Base-by-base conservation (phyloP, 495 filamentous ascomycete species). In the Parachaetomium inaequale region DNA sequence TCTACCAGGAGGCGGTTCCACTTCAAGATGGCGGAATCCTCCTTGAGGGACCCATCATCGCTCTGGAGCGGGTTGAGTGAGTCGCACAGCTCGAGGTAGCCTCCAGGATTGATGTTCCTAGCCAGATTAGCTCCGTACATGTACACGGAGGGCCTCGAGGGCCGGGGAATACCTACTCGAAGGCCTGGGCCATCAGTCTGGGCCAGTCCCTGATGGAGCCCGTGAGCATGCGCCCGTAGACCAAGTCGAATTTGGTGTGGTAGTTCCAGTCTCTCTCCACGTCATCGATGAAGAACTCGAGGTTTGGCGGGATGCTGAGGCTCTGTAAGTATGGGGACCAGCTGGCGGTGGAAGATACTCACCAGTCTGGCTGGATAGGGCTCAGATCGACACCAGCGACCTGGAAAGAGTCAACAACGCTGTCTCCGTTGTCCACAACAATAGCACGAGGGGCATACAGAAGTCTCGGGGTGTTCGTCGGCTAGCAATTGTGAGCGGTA, bases 331-430 rank as follows among this genome's bases (percentile, higher is more conserved):
- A 40, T 40, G 3, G 34, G 8, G 4, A 40, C 10, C 14, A 17
- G 14, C 14, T 15, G 4, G 36, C 7, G 40, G n/a, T 21, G 40
- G 17, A 7, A n/a, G 23, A 40, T 14, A 66, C 63, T 28, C 59
- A 72, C 68, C 57, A 71, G 19, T 53, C 54, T 6, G 72, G 71
- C 60, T 75, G 69, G 11, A 66, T 69, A 10, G 70, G 65, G 26
- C 63, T 67, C n/a, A 76, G 32, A 56, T 85, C 83, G 12, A 80
- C 78, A n/a, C 84, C 85, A 26, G 81, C 77, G n/a, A 87, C 76
- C 34, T 76, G 45, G 8, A 6, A 26, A 43, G 21, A 47, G 45
- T 26, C 21, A 47, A 26, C 36, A 40, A 40, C 5, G 14, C 45
- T 26, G 45, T 12, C 45, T 10, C 3, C 7, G 3, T 17, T 40